A percentile compares a stretch with the other conserved stretches of the same genome.
Conservation (phyloP, 345 rosid genomes). For the Toxicodendron radicans region DNA sequence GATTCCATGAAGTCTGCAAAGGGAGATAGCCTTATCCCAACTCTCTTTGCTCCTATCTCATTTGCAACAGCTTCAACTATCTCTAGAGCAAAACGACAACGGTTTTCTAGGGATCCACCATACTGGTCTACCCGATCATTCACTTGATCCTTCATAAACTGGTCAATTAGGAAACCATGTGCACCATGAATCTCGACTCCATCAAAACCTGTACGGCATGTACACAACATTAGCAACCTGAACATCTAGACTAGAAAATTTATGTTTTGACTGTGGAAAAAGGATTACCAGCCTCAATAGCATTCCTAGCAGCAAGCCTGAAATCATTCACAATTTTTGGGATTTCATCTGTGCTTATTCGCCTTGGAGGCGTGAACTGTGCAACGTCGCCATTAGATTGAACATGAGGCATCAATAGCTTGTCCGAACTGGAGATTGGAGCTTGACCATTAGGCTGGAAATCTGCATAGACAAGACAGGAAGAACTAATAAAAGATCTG, state of each 20-base stretch:
- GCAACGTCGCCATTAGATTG: conserved; percentile 46
- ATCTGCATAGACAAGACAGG: conserved; percentile 23
- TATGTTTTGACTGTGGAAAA: no score
- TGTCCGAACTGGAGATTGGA: conserved; percentile 65
- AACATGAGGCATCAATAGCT: conserved; percentile 49
- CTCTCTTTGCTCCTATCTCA: conserved; percentile 67
- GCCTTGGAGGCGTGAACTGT: conserved; percentile 54
- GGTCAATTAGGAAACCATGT: conserved; percentile 69
- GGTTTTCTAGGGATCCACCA: conserved; percentile 59
- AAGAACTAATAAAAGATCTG: background rate
- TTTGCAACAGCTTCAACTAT: conserved; percentile 59
- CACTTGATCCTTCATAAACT: conserved; percentile 72
- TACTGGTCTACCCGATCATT: conserved; percentile 73
- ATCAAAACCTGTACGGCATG: conserved; percentile 53
- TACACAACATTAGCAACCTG: background rate
- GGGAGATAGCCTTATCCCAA: conserved; percentile 70
- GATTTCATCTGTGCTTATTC: conserved; percentile 60
- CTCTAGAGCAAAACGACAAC: conserved; percentile 62
- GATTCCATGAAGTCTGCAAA: conserved; percentile 41
- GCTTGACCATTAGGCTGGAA: conserved; percentile 69
- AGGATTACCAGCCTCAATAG: conserved; percentile 68
- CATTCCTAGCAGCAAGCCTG: conserved; percentile 75
- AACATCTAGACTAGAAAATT: background rate
- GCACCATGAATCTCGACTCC: conserved; percentile 87
- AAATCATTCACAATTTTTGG: conserved; percentile 64